Conservation (phyloP, 2,329 filamentous ascomycete genomes). For the Macrophomina phaseolina region DNA sequence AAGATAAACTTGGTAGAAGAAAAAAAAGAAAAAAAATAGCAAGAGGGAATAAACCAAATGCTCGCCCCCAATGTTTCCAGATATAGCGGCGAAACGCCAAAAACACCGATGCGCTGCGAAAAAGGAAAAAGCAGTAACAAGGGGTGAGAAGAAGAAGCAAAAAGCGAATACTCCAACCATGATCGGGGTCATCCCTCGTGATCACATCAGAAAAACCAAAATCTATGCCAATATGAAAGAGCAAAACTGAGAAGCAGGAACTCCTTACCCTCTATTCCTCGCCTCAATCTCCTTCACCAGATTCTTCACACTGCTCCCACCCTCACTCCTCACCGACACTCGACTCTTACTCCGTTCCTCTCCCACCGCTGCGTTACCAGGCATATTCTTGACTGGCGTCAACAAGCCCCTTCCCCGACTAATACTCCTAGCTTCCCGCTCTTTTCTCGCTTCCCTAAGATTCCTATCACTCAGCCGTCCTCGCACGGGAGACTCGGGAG, state of each 20-base stretch:
- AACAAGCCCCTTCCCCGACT: constrained; percentile 37
- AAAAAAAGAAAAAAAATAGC: neutral
- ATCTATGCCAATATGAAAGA: neutral
- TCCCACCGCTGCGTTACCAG: constrained; percentile 19
- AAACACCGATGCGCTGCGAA: constrained; percentile 9
- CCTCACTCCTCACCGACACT: constrained; percentile 4
- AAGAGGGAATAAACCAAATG: neutral
- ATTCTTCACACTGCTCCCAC: constrained; percentile 20
- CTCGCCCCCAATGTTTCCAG: neutral
- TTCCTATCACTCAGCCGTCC: constrained; percentile 3
- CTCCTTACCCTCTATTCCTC: constrained; percentile 1
- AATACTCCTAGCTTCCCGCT: neutral
- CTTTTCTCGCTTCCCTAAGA: neutral
- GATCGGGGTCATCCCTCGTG: neutral
- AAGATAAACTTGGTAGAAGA: neutral
- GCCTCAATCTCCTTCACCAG: constrained; percentile 14
- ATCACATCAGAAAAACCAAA: neutral
- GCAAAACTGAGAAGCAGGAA: neutral
- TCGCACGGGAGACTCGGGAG: neutral
- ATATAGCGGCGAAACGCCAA: neutral
- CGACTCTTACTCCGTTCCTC: constrained; percentile 28
- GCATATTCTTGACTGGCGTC: constrained; percentile 33
- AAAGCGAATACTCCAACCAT: neutral
- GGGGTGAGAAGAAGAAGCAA: neutral
- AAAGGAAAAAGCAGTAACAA: neutral